Evolutionary conservation across 305 asterid genomes (phyloP), one percentile per base, ranked within the genome.

Genomic region (Caryopteris hybrid): DNA sequence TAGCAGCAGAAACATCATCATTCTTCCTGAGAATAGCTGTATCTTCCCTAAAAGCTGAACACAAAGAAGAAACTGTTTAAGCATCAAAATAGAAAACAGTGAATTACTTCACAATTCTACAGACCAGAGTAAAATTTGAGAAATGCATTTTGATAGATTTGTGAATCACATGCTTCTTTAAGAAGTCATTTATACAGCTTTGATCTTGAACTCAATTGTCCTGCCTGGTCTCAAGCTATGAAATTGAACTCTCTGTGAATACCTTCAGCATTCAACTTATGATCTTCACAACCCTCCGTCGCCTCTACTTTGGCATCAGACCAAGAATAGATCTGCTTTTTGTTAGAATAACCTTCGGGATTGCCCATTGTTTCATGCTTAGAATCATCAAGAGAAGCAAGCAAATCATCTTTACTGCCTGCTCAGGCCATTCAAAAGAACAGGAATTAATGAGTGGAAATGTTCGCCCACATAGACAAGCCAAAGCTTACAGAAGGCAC

Each of bases 401-500:
- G 83, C 10, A 85, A 64, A 80, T 88, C 96, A 69, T 86, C 91
- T 76, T 83, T 81, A 59, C 85, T 80, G 21, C 91, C 96, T 88
- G 85, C 64, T 58, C 61, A 71, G 33, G 52, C 61, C 67, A 72
- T 31, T 53, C 6, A 21, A 74, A 73, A 22, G 48, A 56, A 68
- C 14, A 77, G 16, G 51, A 31, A 69, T 22, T 62, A 25, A 33
- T 53, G 62, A 29, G 33, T 47, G 21, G 18, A 16, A 41, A 22
- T 47, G 8, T 45, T 29, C 38, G 18, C 46, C 38, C n/a, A 43
- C 27, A 2, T 11, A 20, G 4, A 25, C 31, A 25, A 25, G 31
- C 27, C 13, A 43, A 33, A 36, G 31, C 4, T 25, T 25, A 25
- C 10, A 14, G 1, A 47, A 45, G 56, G 36, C 33, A 29, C 39